Conservation (phyloP, 139 green algal genomes). For the Chlorella sp. region DNA sequence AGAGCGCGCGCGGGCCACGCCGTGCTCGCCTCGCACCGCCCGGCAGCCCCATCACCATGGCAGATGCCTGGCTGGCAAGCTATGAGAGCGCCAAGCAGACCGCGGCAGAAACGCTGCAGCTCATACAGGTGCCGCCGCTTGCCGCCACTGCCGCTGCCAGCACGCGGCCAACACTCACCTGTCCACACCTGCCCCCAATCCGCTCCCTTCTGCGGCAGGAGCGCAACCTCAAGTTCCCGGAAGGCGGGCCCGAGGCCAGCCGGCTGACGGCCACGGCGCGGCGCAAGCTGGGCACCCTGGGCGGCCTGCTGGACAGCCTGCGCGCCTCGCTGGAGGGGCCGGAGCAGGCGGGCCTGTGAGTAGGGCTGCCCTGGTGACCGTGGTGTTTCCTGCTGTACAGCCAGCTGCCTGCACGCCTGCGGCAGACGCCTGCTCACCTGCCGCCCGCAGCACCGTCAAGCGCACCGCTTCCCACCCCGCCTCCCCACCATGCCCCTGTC, state of each 20-base stretch:
- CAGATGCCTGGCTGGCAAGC: conserved; percentile 79
- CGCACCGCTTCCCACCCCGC: too few relatives aligned
- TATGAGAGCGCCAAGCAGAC: conserved; percentile 74
- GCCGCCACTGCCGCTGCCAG: neutral
- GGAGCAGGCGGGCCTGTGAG: conserved; percentile 66
- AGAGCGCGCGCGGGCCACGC: neutral
- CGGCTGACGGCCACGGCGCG: conserved; percentile 78
- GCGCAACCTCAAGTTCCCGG: conserved; percentile 73
- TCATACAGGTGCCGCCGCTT: conserved; percentile 70
- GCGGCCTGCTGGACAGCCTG: conserved; percentile 70
- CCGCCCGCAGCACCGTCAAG: too few relatives aligned
- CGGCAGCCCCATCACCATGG: neutral
- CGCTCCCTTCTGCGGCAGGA: conserved; percentile 66
- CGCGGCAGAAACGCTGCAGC: conserved; percentile 64
- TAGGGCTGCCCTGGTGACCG: neutral
- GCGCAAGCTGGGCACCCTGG: conserved; percentile 83
- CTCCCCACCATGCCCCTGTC: neutral
- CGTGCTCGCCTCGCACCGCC: too few relatives aligned
- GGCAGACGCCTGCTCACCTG: neutral
- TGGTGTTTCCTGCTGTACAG: neutral
- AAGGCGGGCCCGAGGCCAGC: conserved; percentile 76
- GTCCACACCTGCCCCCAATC: neutral
- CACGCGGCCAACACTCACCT: neutral
- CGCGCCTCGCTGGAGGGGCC: conserved; percentile 62
- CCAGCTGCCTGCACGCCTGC: neutral